Conservation (phyloP, 805 yeast genomes). For the Starmerella lactis-condensi region DNA sequence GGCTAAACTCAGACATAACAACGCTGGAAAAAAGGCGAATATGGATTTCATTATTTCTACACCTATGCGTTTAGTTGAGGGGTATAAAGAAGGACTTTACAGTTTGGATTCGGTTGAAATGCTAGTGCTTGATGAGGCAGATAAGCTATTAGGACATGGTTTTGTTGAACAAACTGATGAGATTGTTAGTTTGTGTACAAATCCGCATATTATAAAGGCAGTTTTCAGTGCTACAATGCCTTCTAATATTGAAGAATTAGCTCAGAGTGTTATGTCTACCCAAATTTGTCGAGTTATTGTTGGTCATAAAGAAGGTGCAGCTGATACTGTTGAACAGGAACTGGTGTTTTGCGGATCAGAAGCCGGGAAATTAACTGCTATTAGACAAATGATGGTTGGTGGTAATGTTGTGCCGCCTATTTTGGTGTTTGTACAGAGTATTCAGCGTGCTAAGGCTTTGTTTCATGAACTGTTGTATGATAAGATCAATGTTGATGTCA, state of each 20-base stretch:
- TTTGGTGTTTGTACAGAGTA: slow-evolving; percentile 76
- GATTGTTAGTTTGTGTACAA: slow-evolving; percentile 41
- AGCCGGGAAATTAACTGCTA: slow-evolving; percentile 83
- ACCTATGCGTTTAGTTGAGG: slow-evolving; percentile 71
- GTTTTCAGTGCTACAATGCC: slow-evolving; percentile 94
- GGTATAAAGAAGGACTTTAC: slow-evolving; percentile 42
- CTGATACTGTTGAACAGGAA: slow-evolving; percentile 61
- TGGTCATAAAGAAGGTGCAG: slow-evolving; percentile 90
- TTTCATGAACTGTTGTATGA: slow-evolving; percentile 87
- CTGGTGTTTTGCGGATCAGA: slow-evolving; percentile 79
- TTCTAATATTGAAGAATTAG: slow-evolving; percentile 76
- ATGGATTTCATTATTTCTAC: slow-evolving; percentile 73
- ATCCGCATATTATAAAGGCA: slow-evolving; percentile 37
- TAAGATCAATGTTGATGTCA: slow-evolving; percentile 79
- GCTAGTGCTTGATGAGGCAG: slow-evolving; percentile 87
- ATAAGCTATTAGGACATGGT: slow-evolving; percentile 70
- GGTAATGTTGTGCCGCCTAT: slow-evolving; percentile 88
- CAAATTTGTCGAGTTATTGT: slow-evolving; percentile 74
- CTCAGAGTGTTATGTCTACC: slow-evolving; percentile 54
- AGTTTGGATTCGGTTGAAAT: slow-evolving; percentile 50
- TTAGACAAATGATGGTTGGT: slow-evolving; percentile 54
- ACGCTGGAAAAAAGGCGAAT: slow-evolving; percentile 38
- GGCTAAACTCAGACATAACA: slow-evolving; percentile 37
- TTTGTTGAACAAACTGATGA: slow-evolving; percentile 84
- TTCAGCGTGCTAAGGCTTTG: slow-evolving; percentile 83